phyloP scores from a whole-genome alignment of 768 basidiomycete genomes.

The Cystobasidium onofrii region DNA sequence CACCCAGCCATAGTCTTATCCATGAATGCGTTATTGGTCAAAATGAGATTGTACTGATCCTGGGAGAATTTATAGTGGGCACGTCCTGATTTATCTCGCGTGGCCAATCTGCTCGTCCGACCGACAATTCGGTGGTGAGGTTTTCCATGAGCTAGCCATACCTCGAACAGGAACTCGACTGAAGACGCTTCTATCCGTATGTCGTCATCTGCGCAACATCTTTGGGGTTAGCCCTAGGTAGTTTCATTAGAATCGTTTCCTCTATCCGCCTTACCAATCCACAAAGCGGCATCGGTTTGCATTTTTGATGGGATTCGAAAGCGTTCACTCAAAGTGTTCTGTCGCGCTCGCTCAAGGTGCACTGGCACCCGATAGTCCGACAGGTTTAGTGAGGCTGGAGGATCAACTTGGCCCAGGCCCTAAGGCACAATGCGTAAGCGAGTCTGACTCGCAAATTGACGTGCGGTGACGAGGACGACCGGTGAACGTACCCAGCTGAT shows the following conservation, averaged over 20 bases:
- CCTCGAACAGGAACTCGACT: slow-evolving; percentile 6
- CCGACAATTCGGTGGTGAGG: slow-evolving; percentile 15
- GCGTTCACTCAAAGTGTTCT: slow-evolving; percentile 17
- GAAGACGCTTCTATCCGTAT: not conserved
- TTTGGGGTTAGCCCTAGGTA: too few relatives aligned
- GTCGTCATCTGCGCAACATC: slow-evolving; percentile 25
- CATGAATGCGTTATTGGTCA: slow-evolving; percentile 28
- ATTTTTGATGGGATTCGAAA: slow-evolving; percentile 4
- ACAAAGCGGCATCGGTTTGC: slow-evolving; percentile 11
- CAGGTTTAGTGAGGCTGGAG: not conserved
- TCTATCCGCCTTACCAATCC: too few relatives aligned
- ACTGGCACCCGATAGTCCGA: not conserved
- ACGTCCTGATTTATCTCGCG: not conserved
- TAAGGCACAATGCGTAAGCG: not conserved
- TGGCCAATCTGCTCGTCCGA: not conserved
- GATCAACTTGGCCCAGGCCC: slow-evolving; percentile 18
- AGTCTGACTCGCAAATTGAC: too few relatives aligned
- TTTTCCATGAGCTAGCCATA: not conserved
- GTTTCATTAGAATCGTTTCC: too few relatives aligned
- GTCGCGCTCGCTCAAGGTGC: slow-evolving; percentile 4
- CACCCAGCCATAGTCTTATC: slow-evolving; percentile 20
- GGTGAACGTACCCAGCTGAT: slow-evolving; percentile 14
- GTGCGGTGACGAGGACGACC: too few relatives aligned
- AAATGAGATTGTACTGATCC: not conserved
- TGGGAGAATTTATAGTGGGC: not conserved